These are phyloP conservation scores for Solanum stenotomum DNA, from an alignment of 257 asterid species.

Conservation along the genomic window DNA sequence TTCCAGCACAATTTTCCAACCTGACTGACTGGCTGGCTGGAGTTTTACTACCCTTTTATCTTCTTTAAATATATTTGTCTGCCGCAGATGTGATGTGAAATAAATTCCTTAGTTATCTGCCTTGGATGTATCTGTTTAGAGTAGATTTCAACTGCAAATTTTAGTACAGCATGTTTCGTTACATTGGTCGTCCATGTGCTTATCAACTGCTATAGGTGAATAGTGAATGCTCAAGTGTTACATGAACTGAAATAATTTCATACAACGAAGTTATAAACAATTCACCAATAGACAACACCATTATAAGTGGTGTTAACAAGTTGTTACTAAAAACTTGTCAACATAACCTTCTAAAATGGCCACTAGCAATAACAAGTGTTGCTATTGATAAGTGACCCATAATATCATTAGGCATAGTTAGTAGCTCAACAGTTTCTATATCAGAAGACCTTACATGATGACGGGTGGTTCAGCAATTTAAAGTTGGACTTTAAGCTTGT, in stretches of 20 bases:
- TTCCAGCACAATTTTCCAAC: constrained; percentile 19
- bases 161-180: not conserved
- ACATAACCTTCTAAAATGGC: not conserved
- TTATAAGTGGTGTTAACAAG: not conserved
- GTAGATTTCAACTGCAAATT: not conserved
- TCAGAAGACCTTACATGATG: not conserved
- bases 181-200: not conserved
- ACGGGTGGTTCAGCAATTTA: not conserved
- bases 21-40: constrained; percentile 12
- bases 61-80: not conserved
- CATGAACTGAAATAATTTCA: not conserved
- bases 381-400: not conserved
- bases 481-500: not conserved
- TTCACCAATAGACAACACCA: not conserved
- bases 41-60: constrained; percentile 2
- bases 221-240: not conserved
- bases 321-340: not conserved
- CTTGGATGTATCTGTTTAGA: not conserved
- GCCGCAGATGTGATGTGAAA: not conserved
- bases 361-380: not conserved
- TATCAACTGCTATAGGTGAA: not conserved
- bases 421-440: not conserved
- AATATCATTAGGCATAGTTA: not conserved
- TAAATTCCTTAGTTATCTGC: not conserved
- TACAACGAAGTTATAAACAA: not conserved